Base-by-base conservation (phyloP, 129 eudicot species). In the Tanacetum coccineum region DNA sequence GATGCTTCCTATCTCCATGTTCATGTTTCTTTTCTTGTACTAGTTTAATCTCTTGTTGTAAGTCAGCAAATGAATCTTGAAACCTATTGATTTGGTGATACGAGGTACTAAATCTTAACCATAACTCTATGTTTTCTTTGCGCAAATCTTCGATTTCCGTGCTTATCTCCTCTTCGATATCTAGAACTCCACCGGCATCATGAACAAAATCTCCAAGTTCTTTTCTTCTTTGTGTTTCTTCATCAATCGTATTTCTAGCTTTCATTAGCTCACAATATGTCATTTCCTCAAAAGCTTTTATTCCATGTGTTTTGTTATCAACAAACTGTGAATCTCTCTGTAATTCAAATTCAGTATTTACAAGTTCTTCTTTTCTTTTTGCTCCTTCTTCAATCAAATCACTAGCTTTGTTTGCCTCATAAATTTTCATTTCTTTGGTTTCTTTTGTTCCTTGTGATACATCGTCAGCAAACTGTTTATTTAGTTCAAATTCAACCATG, bases 71-170 rank as follows among this genome's bases (percentile, higher is more conserved):
- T 52, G 86, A 65, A 50, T 85, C 84, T 49, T 86, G 90, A 61
- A 90, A 86, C 64, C 88, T 84, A 1, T 84, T 79, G 21, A 90
- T 76, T 67, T 90, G 97, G 55, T 86, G 87, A 73, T 81, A 80
- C 3, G 85, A 52, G 55, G 87, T 84, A 67, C 95, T 86, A 67
- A 86, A 86, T 66, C 86, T 84, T 56, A 86, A 61, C 97, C 95
- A 84, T 53, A 84, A 76, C 48, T 84, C 88, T 65, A 84, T 62
- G 76, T 87, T 90, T 51, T 82, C 87, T 72, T 90, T 91, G 9
- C 86, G 68, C 51, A 90, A 45, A 18, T 75, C 88, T 39, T 90
- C 84, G 46, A 90, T 81, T 46, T 90, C 86, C 60, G 57, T 77
- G 0, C 91, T 83, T 20, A 83, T 78, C 62, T 83, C 86, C 26